Percentiles rank a stretch among this genome's conserved stretches.
Evolutionary conservation across 2,329 filamentous ascomycete species (phyloP).

Genomic region (Fusarium ramigenum): DNA sequence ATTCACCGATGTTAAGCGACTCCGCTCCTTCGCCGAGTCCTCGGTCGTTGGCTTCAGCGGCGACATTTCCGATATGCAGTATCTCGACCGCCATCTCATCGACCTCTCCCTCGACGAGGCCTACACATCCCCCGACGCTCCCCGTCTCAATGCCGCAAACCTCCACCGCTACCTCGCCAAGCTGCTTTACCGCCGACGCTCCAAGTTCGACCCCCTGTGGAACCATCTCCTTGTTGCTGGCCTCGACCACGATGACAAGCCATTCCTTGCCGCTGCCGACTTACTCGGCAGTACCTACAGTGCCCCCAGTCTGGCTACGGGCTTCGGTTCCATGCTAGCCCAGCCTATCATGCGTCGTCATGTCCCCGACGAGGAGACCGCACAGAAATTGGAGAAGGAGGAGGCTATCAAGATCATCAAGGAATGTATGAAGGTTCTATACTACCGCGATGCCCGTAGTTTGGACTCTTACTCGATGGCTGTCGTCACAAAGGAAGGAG

Average conservation of each 20-base stretch:
- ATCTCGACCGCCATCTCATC: constrained; percentile 89
- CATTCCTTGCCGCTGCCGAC: constrained; percentile 92
- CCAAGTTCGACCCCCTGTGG: constrained; percentile 97
- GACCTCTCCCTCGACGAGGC: constrained; percentile 89
- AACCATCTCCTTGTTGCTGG: constrained; percentile 94
- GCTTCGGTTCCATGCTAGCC: constrained; percentile 91
- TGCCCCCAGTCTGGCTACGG: constrained; percentile 88
- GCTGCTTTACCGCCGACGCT: constrained; percentile 93
- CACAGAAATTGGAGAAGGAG: constrained; percentile 76
- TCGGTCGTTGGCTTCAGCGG: constrained; percentile 93
- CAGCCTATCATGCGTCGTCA: constrained; percentile 88
- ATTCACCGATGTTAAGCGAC: constrained; percentile 96
- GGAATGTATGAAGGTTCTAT: constrained; percentile 98
- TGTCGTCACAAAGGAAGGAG: constrained; percentile 86
- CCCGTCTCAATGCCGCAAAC: constrained; percentile 84
- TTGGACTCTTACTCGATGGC: constrained; percentile 92
- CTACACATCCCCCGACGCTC: constrained; percentile 65
- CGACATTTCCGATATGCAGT: constrained; percentile 99
- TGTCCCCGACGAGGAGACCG: constrained; percentile 84
- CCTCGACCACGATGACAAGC: constrained; percentile 79
- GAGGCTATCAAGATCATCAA: constrained; percentile 82
- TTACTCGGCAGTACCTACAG: constrained; percentile 92
- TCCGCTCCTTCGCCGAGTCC: constrained; percentile 85
- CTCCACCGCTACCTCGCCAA: constrained; percentile 97
- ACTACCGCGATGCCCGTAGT: constrained; percentile 94